Percentiles rank a stretch among this genome's conserved stretches.
Evolutionary conservation across 1,284 basidiomycete genomes (phyloP).

Genomic region (Cutaneotrichosporon daszewskae): DNA sequence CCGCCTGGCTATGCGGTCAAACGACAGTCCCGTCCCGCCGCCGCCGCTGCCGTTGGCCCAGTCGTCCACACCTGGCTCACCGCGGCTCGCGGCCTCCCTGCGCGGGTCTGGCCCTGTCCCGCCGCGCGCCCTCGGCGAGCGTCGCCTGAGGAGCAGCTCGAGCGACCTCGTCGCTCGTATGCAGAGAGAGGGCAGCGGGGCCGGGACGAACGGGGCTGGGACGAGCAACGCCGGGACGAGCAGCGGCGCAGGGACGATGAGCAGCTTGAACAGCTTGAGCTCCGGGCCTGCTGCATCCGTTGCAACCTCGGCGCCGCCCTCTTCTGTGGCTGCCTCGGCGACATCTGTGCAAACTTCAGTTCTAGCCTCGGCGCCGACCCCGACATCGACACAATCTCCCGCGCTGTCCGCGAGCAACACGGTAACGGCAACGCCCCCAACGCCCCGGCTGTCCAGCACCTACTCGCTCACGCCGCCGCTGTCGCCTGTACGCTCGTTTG

Average conservation of each 20-base stretch:
- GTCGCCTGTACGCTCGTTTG: slow-evolving; percentile 9
- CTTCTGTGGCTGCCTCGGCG: no score
- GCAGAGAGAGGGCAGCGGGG: slow-evolving; percentile 10
- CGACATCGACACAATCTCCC: no score
- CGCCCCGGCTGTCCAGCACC: not conserved
- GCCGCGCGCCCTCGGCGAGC: slow-evolving; percentile 4
- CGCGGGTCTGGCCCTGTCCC: slow-evolving; percentile 1
- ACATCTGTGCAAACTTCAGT: no score
- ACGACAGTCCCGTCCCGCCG: no score
- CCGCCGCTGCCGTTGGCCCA: not conserved
- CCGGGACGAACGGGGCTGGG: no score
- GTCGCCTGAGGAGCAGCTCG: slow-evolving; percentile 12
- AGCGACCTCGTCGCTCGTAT: slow-evolving; percentile 14
- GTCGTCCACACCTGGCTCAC: no score
- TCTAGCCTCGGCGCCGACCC: no score
- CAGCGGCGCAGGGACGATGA: no score
- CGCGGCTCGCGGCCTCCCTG: slow-evolving; percentile 2
- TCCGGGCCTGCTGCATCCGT: no score
- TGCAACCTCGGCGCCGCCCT: no score
- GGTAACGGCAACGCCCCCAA: not conserved
- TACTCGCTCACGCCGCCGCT: slow-evolving; percentile 6
- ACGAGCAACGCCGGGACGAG: not conserved
- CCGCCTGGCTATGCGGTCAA: no score
- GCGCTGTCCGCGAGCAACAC: not conserved
- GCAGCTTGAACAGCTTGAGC: no score